phyloP scores from a whole-genome alignment of 768 basidiomycete genomes.

The Boletus edulis region DNA sequence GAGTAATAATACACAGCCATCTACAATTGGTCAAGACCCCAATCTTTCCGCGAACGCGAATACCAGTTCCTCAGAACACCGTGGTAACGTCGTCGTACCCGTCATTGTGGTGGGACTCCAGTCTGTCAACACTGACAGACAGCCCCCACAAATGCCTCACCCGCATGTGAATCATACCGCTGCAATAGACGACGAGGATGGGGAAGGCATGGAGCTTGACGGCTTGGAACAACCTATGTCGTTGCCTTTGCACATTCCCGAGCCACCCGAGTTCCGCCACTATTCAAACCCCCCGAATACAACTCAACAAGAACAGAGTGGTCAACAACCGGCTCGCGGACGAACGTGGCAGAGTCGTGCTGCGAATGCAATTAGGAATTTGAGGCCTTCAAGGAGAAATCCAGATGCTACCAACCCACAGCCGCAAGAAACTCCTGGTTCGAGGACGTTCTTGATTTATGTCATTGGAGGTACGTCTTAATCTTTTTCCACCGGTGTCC shows the following conservation, averaged over 20 bases:
- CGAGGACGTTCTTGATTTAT: conserved; percentile 82
- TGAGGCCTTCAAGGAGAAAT: conserved; percentile 40
- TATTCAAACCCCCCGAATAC: conserved; percentile 9
- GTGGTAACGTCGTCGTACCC: conserved; percentile 58
- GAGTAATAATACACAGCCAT: conserved; percentile 3
- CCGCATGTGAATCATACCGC: conserved; percentile 8
- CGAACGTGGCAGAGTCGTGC: conserved; percentile 61
- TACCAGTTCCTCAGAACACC: conserved; percentile 24
- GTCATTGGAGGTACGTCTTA: conserved; percentile 70
- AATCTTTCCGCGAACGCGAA: conserved; percentile 12
- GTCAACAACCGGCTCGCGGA: conserved; percentile 29
- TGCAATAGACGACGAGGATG: conserved; percentile 24
- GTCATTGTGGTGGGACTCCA: conserved; percentile 84
- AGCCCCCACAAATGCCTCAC: conserved; percentile 23
- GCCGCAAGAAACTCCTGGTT: conserved; percentile 21
- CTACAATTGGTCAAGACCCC: conserved; percentile 14
- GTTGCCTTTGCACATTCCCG: conserved; percentile 27
- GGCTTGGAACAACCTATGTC: conserved; percentile 24
- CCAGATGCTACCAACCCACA: conserved; percentile 20
- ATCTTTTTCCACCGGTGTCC: background rate
- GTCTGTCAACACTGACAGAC: conserved; percentile 56
- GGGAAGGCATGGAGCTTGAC: conserved; percentile 27
- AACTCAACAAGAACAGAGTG: conserved; percentile 14
- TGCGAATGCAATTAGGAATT: conserved; percentile 57
- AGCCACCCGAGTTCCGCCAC: conserved; percentile 22